Percentiles rank a stretch among this genome's conserved stretches.
Conservation (phyloP, 768 basidiomycete genomes). For the Suillus tomentosus region DNA sequence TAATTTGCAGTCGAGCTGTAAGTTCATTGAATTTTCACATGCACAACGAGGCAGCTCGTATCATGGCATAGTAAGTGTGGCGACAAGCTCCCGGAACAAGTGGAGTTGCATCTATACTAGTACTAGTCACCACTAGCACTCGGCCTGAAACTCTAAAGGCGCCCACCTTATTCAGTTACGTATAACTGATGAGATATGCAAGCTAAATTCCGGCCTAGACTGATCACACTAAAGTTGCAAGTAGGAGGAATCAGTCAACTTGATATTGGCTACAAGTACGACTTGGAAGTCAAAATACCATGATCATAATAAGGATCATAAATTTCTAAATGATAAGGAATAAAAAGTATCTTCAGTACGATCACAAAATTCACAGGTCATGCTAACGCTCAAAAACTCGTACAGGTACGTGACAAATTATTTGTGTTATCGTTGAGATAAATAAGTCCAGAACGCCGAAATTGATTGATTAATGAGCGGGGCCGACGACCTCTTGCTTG, state of each 20-base stretch:
- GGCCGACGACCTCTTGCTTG: slow-evolving; percentile 52
- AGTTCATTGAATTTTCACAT: too few relatives aligned
- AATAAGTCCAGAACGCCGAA: neutral
- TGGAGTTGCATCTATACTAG: too few relatives aligned
- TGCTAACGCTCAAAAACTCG: slow-evolving; percentile 11
- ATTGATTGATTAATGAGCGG: slow-evolving; percentile 9
- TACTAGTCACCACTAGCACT: too few relatives aligned
- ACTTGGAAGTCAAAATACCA: slow-evolving; percentile 2
- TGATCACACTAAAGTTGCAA: too few relatives aligned
- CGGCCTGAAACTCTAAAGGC: too few relatives aligned
- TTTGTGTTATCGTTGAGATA: slow-evolving; percentile 6
- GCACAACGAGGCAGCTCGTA: too few relatives aligned
- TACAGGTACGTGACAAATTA: slow-evolving; percentile 19
- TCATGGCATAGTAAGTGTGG: too few relatives aligned
- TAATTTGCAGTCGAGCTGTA: too few relatives aligned
- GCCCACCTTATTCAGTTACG: too few relatives aligned
- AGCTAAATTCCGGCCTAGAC: too few relatives aligned
- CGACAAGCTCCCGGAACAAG: too few relatives aligned
- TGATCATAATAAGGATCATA: slow-evolving; percentile 5
- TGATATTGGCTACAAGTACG: slow-evolving; percentile 9
- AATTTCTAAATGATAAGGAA: slow-evolving; percentile 10
- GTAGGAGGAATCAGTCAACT: neutral
- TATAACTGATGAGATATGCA: too few relatives aligned
- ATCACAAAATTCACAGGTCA: slow-evolving; percentile 4
- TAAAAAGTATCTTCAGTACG: neutral